Conservation (phyloP, 2,329 filamentous ascomycete genomes). For the Cytospora leucostoma region DNA sequence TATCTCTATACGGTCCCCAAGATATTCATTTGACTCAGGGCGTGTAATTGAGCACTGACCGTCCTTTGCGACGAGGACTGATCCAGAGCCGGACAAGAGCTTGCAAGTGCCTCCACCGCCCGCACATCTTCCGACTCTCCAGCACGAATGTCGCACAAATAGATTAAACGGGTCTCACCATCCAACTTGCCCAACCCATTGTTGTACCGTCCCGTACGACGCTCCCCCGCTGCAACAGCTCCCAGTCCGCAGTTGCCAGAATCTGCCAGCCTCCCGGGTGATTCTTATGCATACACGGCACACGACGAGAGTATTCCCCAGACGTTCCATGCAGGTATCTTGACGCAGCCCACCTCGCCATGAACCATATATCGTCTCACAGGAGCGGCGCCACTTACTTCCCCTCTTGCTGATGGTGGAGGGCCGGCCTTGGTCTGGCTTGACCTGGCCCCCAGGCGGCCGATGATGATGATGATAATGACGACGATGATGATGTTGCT, state of each 20-base stretch:
- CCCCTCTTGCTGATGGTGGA: too few relatives aligned
- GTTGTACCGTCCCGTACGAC: conserved; percentile 17
- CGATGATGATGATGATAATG: background rate
- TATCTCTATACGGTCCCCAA: conserved; percentile 15
- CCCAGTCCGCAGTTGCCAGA: background rate
- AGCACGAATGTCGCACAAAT: conserved; percentile 14
- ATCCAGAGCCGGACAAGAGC: conserved; percentile 6
- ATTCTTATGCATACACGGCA: conserved; percentile 22
- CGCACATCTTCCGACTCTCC: conserved; percentile 12
- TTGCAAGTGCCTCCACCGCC: background rate
- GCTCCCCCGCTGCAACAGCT: background rate
- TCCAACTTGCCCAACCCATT: conserved; percentile 25
- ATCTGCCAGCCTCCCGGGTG: conserved; percentile 7
- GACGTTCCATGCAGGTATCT: background rate
- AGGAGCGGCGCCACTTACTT: background rate
- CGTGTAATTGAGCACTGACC: background rate
- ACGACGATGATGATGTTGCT: background rate
- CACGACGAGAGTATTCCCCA: background rate
- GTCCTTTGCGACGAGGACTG: background rate
- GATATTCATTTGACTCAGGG: background rate
- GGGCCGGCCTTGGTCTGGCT: background rate
- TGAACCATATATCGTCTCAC: background rate
- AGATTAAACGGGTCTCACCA: conserved; percentile 26
- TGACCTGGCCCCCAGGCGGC: background rate
- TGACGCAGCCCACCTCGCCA: background rate